Conservation (phyloP, 495 filamentous ascomycete genomes). For the Podospora australis region DNA sequence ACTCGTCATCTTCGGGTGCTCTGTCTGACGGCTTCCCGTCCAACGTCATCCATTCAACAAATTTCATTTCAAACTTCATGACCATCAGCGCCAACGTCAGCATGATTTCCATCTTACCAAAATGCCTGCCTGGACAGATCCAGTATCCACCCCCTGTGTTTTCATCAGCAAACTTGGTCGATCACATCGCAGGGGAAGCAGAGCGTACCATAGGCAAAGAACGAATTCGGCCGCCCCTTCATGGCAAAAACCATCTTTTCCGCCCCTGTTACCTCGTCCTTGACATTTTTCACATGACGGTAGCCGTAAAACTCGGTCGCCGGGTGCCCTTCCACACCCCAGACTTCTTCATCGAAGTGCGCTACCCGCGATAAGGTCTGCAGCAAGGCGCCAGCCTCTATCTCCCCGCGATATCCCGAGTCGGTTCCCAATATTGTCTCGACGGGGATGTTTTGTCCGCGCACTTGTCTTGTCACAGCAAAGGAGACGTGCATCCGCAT, state of each 20-base stretch:
- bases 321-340: conserved; percentile 24
- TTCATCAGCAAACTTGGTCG: too few relatives aligned
- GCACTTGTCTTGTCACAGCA: conserved; percentile 20
- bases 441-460: too few relatives aligned
- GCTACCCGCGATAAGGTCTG: conserved; percentile 19
- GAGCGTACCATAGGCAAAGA: conserved; percentile 8
- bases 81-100: conserved; percentile 41
- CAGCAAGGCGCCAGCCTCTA: conserved; percentile 19
- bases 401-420: conserved; percentile 15
- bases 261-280: too few relatives aligned
- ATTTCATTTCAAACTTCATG: conserved; percentile 45
- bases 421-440: too few relatives aligned
- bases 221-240: neutral
- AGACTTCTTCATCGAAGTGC: conserved; percentile 22
- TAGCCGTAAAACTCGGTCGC: conserved; percentile 32
- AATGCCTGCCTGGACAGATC: conserved; percentile 38
- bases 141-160: conserved; percentile 2
- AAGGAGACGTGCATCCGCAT: conserved; percentile 32
- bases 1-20: conserved; percentile 13
- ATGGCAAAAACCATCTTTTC: neutral
- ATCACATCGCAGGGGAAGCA: too few relatives aligned
- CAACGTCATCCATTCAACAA: conserved; percentile 20
- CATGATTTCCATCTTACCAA: conserved; percentile 35
- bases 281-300: conserved; percentile 17
- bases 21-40: conserved; percentile 18